These are phyloP conservation scores for Leucocoprinus leucothites DNA, from an alignment of 768 basidiomycete genomes.

Conservation along the genomic window DNA sequence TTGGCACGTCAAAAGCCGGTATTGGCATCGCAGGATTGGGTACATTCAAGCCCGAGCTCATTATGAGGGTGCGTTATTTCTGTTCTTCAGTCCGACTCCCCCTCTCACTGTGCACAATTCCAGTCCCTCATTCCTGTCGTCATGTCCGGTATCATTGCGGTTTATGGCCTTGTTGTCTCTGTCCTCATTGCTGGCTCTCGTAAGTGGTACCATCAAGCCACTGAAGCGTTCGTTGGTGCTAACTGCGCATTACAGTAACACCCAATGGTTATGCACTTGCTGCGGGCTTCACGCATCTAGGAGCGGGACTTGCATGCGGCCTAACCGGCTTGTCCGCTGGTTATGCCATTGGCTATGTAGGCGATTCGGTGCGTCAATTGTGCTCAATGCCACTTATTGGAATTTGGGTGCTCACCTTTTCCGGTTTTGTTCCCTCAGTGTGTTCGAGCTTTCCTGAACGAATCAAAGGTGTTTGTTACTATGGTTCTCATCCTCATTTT, in stretches of 20 bases:
- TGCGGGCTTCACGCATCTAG: constrained; percentile 89
- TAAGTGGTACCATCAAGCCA: constrained; percentile 24
- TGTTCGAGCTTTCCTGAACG: constrained; percentile 87
- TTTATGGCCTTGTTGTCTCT: constrained; percentile 94
- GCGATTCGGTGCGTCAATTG: constrained; percentile 73
- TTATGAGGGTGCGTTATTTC: constrained; percentile 81
- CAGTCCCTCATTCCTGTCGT: constrained; percentile 95
- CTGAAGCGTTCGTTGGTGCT: not conserved
- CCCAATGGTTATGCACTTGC: constrained; percentile 73
- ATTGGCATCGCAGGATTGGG: constrained; percentile 96
- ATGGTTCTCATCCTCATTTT: constrained; percentile 98
- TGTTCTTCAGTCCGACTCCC: not conserved
- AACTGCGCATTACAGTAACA: constrained; percentile 48
- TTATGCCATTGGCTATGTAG: constrained; percentile 91
- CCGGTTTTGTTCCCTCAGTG: constrained; percentile 45
- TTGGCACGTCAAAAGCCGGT: constrained; percentile 94
- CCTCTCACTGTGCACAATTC: not conserved
- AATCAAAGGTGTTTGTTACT: constrained; percentile 86
- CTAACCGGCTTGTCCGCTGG: constrained; percentile 91
- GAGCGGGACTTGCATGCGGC: constrained; percentile 89
- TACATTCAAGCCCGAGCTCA: constrained; percentile 90
- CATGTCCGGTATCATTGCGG: constrained; percentile 98
- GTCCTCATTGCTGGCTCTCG: constrained; percentile 79
- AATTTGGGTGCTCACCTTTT: not conserved
- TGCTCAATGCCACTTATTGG: not conserved